Percentiles rank a stretch among this genome's conserved stretches.
Conservation (phyloP, 2,329 filamentous ascomycete species). For the Cladorrhinum sp. region DNA sequence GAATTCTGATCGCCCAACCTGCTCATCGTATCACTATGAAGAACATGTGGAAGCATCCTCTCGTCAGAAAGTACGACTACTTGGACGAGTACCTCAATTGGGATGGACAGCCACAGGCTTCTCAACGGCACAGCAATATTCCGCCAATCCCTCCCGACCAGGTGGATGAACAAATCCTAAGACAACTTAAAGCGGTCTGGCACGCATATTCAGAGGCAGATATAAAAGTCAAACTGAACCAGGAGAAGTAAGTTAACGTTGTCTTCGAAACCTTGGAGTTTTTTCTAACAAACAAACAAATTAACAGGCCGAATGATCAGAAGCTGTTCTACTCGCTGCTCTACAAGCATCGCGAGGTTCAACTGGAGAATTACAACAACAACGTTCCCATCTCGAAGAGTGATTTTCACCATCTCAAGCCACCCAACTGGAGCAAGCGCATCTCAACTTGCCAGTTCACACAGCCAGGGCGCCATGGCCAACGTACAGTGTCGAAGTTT, state of each 20-base stretch:
- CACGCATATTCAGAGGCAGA: constrained; percentile 76
- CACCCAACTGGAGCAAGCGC: constrained; percentile 55
- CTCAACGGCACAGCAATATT: constrained; percentile 61
- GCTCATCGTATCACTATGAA: constrained; percentile 74
- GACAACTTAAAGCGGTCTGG: constrained; percentile 88
- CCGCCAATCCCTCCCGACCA: constrained; percentile 59
- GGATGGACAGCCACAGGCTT: constrained; percentile 51
- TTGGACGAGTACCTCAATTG: constrained; percentile 63
- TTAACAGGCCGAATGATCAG: constrained; percentile 74
- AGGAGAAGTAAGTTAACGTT: constrained; percentile 53
- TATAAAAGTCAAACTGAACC: constrained; percentile 66
- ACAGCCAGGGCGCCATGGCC: constrained; percentile 43
- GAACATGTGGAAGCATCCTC: constrained; percentile 80
- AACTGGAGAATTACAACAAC: constrained; percentile 82
- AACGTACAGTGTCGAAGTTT: constrained; percentile 58
- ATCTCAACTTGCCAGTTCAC: constrained; percentile 61
- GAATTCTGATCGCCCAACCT: constrained; percentile 77
- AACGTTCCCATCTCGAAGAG: constrained; percentile 81
- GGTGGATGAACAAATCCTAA: constrained; percentile 76
- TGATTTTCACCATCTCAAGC: constrained; percentile 80
- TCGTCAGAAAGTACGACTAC: constrained; percentile 80
- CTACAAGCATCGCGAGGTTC: constrained; percentile 75
- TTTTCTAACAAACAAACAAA: neutral
- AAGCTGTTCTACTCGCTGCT: constrained; percentile 91
- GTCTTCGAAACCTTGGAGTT: neutral